Evolutionary conservation across 805 yeast genomes (phyloP), one percentile per base, ranked within the genome.

Genomic region (Candida loeiensis): DNA sequence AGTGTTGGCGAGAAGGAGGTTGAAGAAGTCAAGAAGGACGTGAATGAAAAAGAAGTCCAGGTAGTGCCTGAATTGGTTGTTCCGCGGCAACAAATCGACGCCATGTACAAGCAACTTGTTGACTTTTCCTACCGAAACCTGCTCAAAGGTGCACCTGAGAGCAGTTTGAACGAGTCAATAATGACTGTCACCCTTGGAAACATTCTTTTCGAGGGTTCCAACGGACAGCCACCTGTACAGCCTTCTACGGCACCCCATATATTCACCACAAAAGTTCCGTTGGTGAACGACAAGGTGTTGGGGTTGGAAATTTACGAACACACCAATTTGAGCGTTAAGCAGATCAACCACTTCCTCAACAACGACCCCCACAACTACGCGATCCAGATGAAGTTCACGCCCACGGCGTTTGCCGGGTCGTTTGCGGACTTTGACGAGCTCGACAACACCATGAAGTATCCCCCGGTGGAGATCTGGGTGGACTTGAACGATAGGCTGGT

Each of bases 401-500:
- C 80, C 1, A 60, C 71, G 4, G 69, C 78, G 27, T 58, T 61
- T 50, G 44, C 51, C 44, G 41, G 51, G 26, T 46, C 24, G 11
- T 26, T 30, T 16, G 43, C 32, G 20, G 28, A 24, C 12, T 14
- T 18, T 12, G 18, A 19, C 13, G 38, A 36, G 16, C 19, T 43
- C n/a, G 26, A 35, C 18, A 49, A 51, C 6, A 54, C 58, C 39
- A 50, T 58, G 36, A 51, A 61, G 29, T 66, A 64, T 34, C 82
- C 84, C 2, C 79, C 82, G 1, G 56, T 79, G 5, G 84, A 79
- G 49, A 59, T 79, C 34, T 77, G 82, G 80, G 58, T 72, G 25
- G 74, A 69, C 35, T 54, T 74, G 35, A 63, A 56, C 40, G 62
- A 60, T 14, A 61, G 63, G 12, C 60, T 61, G 9, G 53, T 45